phyloP scores from a whole-genome alignment of 179 eudicot genomes.

The Amaranthus tricolor region DNA sequence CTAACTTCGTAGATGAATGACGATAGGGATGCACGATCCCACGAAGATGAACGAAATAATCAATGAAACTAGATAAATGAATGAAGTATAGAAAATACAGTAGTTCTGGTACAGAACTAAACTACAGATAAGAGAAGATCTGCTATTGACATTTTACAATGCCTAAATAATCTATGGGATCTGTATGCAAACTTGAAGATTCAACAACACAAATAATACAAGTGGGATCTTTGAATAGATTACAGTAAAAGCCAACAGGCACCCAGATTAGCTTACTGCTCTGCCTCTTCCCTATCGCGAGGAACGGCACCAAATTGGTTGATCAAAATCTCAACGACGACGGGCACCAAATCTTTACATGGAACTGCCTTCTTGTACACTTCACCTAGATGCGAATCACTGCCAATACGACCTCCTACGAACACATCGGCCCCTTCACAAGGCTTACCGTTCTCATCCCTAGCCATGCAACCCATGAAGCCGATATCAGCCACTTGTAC shows the following conservation, averaged over 20 bases:
- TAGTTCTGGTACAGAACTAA: neutral
- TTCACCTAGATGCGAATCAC: constrained; percentile 84
- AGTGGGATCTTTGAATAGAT: neutral
- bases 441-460: constrained; percentile 64
- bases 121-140: neutral
- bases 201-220: constrained; percentile 4
- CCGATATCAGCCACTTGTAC: constrained; percentile 98
- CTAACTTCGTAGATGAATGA: too few relatives aligned
- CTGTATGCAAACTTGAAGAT: constrained; percentile 15
- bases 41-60: too few relatives aligned
- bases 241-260: neutral
- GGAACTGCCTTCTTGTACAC: constrained; percentile 84
- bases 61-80: neutral
- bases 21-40: too few relatives aligned
- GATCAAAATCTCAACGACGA: constrained; percentile 66
- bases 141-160: constrained; percentile 10
- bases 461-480: constrained; percentile 94
- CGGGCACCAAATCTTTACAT: constrained; percentile 70
- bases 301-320: constrained; percentile 71
- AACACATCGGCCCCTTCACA: constrained; percentile 78
- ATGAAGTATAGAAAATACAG: neutral
- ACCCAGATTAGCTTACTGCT: constrained; percentile 13
- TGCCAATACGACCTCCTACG: constrained; percentile 86
- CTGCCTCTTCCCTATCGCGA: constrained; percentile 70
- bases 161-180: constrained; percentile 3